These are phyloP conservation scores for Picea mariana DNA, from an alignment of 83 land plant genomes.

Conservation along the genomic window DNA sequence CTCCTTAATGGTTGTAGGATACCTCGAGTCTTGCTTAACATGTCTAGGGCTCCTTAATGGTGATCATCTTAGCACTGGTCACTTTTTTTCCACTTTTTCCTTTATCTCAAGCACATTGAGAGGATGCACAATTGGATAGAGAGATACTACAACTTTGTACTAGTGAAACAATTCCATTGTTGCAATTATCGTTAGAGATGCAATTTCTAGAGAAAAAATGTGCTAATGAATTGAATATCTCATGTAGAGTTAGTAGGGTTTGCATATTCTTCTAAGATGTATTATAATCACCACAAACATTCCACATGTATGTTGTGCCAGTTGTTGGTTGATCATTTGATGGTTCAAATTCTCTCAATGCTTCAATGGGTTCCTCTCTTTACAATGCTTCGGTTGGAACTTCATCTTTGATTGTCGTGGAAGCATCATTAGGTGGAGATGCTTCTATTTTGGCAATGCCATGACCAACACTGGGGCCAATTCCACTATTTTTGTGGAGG, in stretches of 20 bases:
- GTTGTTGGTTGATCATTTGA: background rate
- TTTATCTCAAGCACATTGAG: too few species aligned
- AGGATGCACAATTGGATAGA: background rate
- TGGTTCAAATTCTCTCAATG: background rate
- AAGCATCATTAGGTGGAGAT: conserved; percentile 9
- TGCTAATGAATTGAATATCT: background rate
- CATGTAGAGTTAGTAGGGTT: background rate
- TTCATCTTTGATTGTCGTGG: background rate
- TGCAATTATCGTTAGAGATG: background rate
- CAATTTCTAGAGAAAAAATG: background rate
- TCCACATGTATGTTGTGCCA: background rate
- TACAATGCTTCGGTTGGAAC: background rate
- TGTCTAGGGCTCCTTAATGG: background rate
- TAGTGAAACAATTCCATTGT: too few species aligned
- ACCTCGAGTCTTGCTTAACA: too few species aligned
- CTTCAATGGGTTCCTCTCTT: background rate
- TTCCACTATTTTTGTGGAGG: conserved; percentile 71
- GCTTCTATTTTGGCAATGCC: conserved; percentile 45
- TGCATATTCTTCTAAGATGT: background rate
- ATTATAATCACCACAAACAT: background rate
- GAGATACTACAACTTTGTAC: too few species aligned
- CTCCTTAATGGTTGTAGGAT: too few species aligned
- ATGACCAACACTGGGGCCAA: conserved; percentile 51
- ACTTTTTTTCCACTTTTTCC: background rate
- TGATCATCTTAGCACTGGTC: background rate